Evolutionary conservation across 2,329 filamentous ascomycete genomes (phyloP), one percentile per base, ranked within the genome.

Genomic region (Phyllachora maydis): DNA sequence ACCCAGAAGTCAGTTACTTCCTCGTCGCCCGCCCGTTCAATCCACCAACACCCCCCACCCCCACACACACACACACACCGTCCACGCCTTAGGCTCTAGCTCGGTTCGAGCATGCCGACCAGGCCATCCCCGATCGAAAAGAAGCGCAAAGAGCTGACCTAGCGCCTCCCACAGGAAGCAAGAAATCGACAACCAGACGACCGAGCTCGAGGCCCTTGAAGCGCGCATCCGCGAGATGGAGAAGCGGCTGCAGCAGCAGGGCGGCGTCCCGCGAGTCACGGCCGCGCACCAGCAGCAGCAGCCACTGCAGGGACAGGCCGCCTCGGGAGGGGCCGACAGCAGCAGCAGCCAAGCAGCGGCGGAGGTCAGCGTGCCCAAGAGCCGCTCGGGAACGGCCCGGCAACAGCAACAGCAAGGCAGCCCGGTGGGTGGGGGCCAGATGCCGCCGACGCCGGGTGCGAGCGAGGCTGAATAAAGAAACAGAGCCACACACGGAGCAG

Each of bases 141-240:
- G 15, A 5, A 13, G 14, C 23, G 17, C n/a, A 17, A 5, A 19
- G 15, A 14, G n/a, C 8, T 19, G 21, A 23, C 26, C 28, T 32
- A 23, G 30, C 20, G 14, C n/a, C 12, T 16, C 32, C 42, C 24
- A 32, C 45, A 92, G 82, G 50, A 88, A 88, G 52, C 69, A 81
- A 42, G 64, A 66, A 29, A 71, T 95, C 41, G 64, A 61, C 32
- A 65, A 62, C 24, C 76, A 79, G 43, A 67, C 65, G 26, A 65
- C 69, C 32, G 79, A 93, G 49, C 72, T 95, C 35, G 73, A 91
- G 47, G 69, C 72, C 27, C 71, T 95, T 39, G 81, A 93, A 50
- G 69, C 69, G 24, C 72, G 71, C 36, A 67, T 95, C 37, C 73
- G 69, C 36, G 81, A 82, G 39, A 81, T 88, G 49, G 83, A 93